Percentiles rank a stretch among this genome's conserved stretches.
Conservation (phyloP, 2,329 filamentous ascomycete genomes). For the Fusarium bactridioides region DNA sequence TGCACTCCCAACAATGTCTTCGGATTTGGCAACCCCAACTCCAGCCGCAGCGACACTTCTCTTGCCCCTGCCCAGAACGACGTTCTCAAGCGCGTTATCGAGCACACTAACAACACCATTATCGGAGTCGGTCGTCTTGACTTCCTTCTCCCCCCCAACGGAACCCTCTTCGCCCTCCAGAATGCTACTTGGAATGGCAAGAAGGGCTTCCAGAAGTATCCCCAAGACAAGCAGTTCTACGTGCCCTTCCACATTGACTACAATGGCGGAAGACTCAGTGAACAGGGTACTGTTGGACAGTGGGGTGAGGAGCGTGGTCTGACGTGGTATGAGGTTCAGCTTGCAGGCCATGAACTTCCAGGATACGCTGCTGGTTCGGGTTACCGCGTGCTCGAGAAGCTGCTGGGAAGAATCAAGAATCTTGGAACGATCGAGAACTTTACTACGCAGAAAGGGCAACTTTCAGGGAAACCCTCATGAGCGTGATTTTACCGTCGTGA, state of each 20-base stretch:
- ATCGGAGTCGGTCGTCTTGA: conserved; percentile 54
- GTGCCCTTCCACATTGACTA: conserved; percentile 67
- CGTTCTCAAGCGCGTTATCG: conserved; percentile 42
- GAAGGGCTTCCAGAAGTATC: conserved; percentile 69
- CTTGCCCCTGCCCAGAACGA: conserved; percentile 27
- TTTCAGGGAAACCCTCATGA: conserved; percentile 18
- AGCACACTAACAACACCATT: conserved; percentile 45
- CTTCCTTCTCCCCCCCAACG: conserved; percentile 72
- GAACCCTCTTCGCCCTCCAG: conserved; percentile 75
- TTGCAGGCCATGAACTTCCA: conserved; percentile 64
- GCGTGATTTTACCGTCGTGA: neutral
- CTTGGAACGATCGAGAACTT: conserved; percentile 31
- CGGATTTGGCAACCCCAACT: conserved; percentile 31
- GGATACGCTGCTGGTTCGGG: conserved; percentile 41
- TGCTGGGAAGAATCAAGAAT: conserved; percentile 39
- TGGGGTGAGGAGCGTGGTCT: conserved; percentile 77
- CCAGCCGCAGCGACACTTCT: conserved; percentile 27
- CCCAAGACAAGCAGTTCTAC: conserved; percentile 64
- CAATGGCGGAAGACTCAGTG: conserved; percentile 58
- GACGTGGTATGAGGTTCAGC: conserved; percentile 72
- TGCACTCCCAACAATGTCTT: conserved; percentile 41
- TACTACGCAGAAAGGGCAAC: conserved; percentile 35
- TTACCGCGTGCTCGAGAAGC: conserved; percentile 41
- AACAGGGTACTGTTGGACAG: conserved; percentile 72
- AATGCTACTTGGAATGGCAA: conserved; percentile 81